phyloP scores from a whole-genome alignment of 805 yeast genomes.

The Teunomyces gatunensis region DNA sequence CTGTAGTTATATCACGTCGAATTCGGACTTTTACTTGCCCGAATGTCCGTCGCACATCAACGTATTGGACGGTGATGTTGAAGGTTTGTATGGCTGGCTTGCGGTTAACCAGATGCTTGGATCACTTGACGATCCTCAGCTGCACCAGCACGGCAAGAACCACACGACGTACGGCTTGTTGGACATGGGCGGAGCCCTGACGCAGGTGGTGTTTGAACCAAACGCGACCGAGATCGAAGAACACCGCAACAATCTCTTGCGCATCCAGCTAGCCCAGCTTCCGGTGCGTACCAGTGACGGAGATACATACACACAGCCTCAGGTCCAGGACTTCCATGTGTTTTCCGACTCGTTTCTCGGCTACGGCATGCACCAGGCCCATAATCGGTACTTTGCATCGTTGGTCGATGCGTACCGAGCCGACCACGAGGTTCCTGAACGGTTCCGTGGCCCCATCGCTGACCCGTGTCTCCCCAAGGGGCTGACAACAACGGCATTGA shows the following conservation, averaged over 20 bases:
- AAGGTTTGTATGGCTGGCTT: constrained; percentile 68
- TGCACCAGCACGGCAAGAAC: constrained; percentile 42
- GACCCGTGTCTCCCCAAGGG: constrained; percentile 64
- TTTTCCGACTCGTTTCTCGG: constrained; percentile 60
- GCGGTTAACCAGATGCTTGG: constrained; percentile 57
- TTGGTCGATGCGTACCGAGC: constrained; percentile 24
- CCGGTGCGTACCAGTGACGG: constrained; percentile 12
- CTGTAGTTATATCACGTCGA: constrained; percentile 47
- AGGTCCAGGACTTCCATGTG: constrained; percentile 35
- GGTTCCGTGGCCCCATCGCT: constrained; percentile 26
- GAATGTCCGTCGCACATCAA: constrained; percentile 61
- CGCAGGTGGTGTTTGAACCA: constrained; percentile 66
- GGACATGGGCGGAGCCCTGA: constrained; percentile 65
- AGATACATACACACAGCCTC: constrained; percentile 16
- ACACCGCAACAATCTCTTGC: constrained; percentile 46
- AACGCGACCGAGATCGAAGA: constrained; percentile 42
- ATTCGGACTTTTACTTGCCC: constrained; percentile 55
- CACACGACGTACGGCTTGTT: constrained; percentile 54
- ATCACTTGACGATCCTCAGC: constrained; percentile 35
- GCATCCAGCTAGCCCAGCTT: constrained; percentile 40
- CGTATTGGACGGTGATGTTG: constrained; percentile 61
- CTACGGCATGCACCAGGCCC: constrained; percentile 59
- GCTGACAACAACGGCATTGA: constrained; percentile 22
- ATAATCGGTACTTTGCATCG: constrained; percentile 40
- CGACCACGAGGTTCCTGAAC: constrained; percentile 13